Conservation (phyloP, 495 filamentous ascomycete genomes). For the Penicillium subrubescens region DNA sequence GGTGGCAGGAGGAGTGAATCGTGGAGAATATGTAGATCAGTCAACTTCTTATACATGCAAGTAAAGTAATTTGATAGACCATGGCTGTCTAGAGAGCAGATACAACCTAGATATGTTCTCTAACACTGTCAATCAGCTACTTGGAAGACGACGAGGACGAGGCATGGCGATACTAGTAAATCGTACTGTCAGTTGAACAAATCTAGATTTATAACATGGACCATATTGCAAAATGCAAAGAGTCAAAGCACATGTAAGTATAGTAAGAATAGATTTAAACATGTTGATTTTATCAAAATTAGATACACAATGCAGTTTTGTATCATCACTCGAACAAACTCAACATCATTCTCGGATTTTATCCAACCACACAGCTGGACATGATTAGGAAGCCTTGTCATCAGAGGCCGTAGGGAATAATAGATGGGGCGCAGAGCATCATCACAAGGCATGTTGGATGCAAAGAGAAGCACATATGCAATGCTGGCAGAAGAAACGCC, state of each 20-base stretch:
- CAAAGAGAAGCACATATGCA: conserved; percentile 15
- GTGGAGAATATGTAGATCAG: neutral
- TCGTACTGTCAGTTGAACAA: no score
- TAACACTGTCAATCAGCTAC: no score
- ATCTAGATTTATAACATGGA: neutral
- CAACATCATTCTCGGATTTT: neutral
- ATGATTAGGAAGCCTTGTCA: conserved; percentile 1
- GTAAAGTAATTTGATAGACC: neutral
- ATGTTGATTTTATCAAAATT: neutral
- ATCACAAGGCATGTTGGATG: conserved; percentile 19
- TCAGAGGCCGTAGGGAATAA: neutral
- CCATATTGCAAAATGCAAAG: neutral
- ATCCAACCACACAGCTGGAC: neutral
- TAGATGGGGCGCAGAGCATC: neutral
- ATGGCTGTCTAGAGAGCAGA: no score
- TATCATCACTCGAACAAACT: neutral
- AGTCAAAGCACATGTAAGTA: neutral
- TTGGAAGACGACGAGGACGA: no score
- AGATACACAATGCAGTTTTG: neutral
- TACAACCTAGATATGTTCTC: no score
- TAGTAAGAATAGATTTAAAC: neutral
- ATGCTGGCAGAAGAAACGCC: neutral
- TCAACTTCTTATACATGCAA: neutral
- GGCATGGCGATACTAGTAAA: no score
- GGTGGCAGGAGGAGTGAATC: conserved; percentile 25